Conservation (phyloP, 1,139 yeast species). For the Diutina scorzettiae region DNA sequence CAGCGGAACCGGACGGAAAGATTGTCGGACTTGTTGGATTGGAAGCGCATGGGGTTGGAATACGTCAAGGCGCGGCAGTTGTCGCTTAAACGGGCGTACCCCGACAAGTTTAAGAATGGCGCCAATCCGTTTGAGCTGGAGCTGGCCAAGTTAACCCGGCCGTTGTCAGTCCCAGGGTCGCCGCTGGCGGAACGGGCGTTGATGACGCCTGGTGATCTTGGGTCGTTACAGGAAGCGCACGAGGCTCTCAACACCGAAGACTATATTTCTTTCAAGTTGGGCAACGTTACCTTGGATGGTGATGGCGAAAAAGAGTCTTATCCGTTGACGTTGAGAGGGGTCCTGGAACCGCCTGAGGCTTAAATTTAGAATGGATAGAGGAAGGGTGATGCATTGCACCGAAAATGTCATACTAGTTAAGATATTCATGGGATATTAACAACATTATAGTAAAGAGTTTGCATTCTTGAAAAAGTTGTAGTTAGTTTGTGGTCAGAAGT, state of each 20-base stretch:
- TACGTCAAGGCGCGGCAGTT: slow-evolving; percentile 90
- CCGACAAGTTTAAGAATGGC: slow-evolving; percentile 61
- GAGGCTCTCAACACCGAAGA: slow-evolving; percentile 68
- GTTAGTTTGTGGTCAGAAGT: too few relatives aligned
- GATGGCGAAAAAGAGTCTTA: slow-evolving; percentile 20
- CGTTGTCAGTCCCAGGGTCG: slow-evolving; percentile 91
- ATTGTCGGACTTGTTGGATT: slow-evolving; percentile 81
- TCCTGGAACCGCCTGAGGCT: slow-evolving; percentile 27
- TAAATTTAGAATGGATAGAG: too few relatives aligned
- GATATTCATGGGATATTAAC: too few relatives aligned
- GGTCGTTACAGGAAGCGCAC: slow-evolving; percentile 84
- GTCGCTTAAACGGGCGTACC: slow-evolving; percentile 87
- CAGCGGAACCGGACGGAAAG: slow-evolving; percentile 97
- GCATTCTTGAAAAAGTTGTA: too few relatives aligned
- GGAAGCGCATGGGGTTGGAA: slow-evolving; percentile 97
- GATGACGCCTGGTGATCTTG: slow-evolving; percentile 97
- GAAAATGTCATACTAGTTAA: too few relatives aligned
- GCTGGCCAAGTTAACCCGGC: slow-evolving; percentile 68
- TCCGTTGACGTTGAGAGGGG: slow-evolving; percentile 36
- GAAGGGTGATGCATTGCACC: too few relatives aligned
- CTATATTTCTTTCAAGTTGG: slow-evolving; percentile 68
- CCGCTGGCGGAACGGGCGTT: slow-evolving; percentile 55
- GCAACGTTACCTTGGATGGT: slow-evolving; percentile 34
- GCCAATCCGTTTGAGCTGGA: slow-evolving; percentile 49
- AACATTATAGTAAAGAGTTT: too few relatives aligned